A percentile compares a stretch with the other conserved stretches of the same genome.
Conservation (phyloP, 495 filamentous ascomycete genomes). For the Talaromyces wortmannii region DNA sequence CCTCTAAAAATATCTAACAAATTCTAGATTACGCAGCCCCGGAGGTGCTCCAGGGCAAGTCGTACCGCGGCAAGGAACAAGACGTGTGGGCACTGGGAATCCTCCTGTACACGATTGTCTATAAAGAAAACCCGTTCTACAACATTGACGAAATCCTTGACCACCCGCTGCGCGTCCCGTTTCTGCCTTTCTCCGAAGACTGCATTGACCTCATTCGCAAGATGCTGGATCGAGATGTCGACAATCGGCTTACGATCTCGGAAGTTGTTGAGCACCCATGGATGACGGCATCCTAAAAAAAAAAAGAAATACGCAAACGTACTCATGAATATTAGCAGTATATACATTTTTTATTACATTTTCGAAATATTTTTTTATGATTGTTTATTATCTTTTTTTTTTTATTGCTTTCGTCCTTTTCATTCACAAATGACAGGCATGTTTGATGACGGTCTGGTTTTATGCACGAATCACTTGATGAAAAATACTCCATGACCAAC, state of each 20-base stretch:
- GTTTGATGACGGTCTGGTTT: too few relatives aligned
- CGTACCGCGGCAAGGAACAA: slow-evolving; percentile 94
- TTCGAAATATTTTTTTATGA: too few relatives aligned
- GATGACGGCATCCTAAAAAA: slow-evolving; percentile 33
- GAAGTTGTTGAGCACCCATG: slow-evolving; percentile 83
- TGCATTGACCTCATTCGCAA: slow-evolving; percentile 82
- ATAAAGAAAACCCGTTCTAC: slow-evolving; percentile 99
- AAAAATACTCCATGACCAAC: neutral
- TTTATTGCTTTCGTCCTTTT: too few relatives aligned
- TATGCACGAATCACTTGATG: neutral
- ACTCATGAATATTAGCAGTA: too few relatives aligned
- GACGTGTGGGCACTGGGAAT: slow-evolving; percentile 99
- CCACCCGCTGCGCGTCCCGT: slow-evolving; percentile 86
- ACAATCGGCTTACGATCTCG: slow-evolving; percentile 71
- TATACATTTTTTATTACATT: too few relatives aligned
- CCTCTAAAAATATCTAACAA: slow-evolving; percentile 1
- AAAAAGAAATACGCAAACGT: too few relatives aligned
- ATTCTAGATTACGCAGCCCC: slow-evolving; percentile 91
- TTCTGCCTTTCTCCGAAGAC: slow-evolving; percentile 75
- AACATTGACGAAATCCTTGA: slow-evolving; percentile 99
- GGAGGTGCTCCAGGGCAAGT: slow-evolving; percentile 88
- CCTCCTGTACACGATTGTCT: slow-evolving; percentile 94
- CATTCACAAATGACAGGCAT: too few relatives aligned
- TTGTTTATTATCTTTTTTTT: too few relatives aligned
- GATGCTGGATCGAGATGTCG: slow-evolving; percentile 89